phyloP scores from a whole-genome alignment of 192 early-diverging fungal species.

The Coemansia sp. region DNA sequence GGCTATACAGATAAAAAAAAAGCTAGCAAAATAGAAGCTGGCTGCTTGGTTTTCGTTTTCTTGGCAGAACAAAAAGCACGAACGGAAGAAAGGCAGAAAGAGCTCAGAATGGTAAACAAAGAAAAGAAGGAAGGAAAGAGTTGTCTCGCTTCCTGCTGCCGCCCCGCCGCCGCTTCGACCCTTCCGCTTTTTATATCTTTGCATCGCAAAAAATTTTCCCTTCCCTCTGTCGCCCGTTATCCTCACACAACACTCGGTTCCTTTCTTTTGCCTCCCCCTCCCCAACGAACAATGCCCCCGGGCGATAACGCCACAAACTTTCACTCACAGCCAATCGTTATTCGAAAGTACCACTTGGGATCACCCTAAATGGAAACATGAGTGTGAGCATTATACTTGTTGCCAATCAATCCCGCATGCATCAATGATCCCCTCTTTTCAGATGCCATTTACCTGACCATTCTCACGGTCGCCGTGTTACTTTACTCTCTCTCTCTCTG shows the following conservation, averaged over 20 bases:
- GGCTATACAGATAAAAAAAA: not conserved
- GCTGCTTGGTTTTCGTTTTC: no score
- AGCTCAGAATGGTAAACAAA: conserved; percentile 2
- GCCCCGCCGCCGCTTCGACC: not conserved
- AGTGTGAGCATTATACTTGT: conserved; percentile 15
- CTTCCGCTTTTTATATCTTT: not conserved
- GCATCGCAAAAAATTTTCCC: not conserved
- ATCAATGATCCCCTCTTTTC: not conserved
- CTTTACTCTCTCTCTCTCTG: no score
- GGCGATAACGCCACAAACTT: conserved; percentile 24
- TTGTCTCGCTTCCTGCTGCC: not conserved
- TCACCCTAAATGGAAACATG: conserved; percentile 12
- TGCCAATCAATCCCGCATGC: not conserved
- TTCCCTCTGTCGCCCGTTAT: not conserved
- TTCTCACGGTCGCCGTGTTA: not conserved
- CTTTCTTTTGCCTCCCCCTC: not conserved
- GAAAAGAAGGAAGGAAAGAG: not conserved
- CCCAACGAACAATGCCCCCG: conserved; percentile 13
- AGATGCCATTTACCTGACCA: not conserved
- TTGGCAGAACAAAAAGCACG: not conserved
- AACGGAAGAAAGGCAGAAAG: not conserved
- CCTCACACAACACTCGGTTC: not conserved
- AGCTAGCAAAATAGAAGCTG: not conserved
- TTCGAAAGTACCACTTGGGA: conserved; percentile 21
- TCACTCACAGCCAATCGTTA: conserved; percentile 20